Base-by-base conservation (phyloP, 768 basidiomycete genomes). In the Tylopilus sp. region DNA sequence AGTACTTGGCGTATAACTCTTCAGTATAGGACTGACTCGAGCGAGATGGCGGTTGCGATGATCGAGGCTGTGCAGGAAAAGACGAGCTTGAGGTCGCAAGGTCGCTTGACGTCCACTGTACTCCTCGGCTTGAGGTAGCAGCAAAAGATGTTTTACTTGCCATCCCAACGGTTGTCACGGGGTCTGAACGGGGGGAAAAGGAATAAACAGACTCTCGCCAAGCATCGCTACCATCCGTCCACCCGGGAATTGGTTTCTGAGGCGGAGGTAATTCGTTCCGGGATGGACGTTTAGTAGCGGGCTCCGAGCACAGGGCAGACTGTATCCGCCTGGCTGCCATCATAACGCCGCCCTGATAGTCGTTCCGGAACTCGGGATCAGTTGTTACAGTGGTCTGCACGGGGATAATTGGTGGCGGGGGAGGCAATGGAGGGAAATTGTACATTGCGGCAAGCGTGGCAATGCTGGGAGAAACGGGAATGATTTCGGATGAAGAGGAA, bases 141-240 rank as follows among this genome's bases (percentile, higher is more conserved):
- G 75, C 65, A 53, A 77, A 79, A 1, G 79, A 74, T 1, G 74
- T 63, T 51, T 71, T 73, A 12, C 56, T 55, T 11, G 57, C 31
- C 18, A 52, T 53, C 25, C 64, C 64, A 47, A 66, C 60, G 17
- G 68, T 58, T 60, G 71, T 63, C 43, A 64, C 64, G 54, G 64
- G 52, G 36, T 69, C 62, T 44, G 73, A 70, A 8, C 75, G 76
- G 3, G 76, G 61, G 3, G 75, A 63, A 52, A 83, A 72, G 47
- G 72, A 75, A 65, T 88, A 88, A 1, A 85, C 76, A 4, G 73
- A 71, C 1, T 82, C 71, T n/a, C 86, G 80, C 86, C 86, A 88
- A 0, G 79, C 81, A 48, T 80, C 73, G 21, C 75, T 77, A 46
- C 81, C 80, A 53, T 87, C 85, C 2, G 78, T 84, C 86, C 86